These are phyloP conservation scores for Trifolium fragiferum DNA, from an alignment of 306 rosid species.

Conservation along the genomic window DNA sequence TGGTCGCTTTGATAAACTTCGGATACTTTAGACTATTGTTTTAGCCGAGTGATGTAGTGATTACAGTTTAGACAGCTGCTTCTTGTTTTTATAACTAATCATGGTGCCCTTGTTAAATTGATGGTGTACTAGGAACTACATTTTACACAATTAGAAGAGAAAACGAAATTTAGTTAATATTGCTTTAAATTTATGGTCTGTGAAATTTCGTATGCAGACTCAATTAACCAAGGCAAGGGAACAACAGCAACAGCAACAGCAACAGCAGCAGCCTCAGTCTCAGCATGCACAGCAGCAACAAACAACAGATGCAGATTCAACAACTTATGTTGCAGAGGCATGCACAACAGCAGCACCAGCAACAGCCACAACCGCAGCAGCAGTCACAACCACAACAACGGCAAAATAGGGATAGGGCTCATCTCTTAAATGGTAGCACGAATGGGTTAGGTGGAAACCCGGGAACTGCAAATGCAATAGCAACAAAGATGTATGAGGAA, in stretches of 20 bases:
- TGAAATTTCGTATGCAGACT: conserved; percentile 61
- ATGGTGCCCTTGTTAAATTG: conserved; percentile 23
- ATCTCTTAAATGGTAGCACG: conserved; percentile 75
- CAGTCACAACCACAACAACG: conserved; percentile 58
- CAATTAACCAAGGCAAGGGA: conserved; percentile 90
- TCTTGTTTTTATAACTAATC: conserved; percentile 23
- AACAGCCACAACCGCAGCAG: conserved; percentile 51
- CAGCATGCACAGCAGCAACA: conserved; percentile 64
- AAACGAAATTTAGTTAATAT: conserved; percentile 13
- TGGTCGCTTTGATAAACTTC: not conserved
- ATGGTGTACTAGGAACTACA: conserved; percentile 14
- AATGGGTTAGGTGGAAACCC: conserved; percentile 90
- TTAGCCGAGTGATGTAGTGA: conserved; percentile 8
- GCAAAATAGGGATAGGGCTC: conserved; percentile 91
- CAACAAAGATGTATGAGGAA: conserved; percentile 96
- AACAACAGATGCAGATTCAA: conserved; percentile 88
- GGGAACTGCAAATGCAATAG: conserved; percentile 90
- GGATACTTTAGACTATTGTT: conserved; percentile 1
- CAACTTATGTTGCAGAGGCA: conserved; percentile 72
- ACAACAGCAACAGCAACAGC: conserved; percentile 47
- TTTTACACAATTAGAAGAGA: conserved; percentile 3
- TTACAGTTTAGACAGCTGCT: conserved; percentile 32
- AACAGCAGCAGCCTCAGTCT: conserved; percentile 55
- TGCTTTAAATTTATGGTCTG: conserved; percentile 45
- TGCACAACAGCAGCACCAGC: conserved; percentile 62